Evolutionary conservation across 805 yeast species (phyloP).

Genomic region (Candida cerambycidarum): DNA sequence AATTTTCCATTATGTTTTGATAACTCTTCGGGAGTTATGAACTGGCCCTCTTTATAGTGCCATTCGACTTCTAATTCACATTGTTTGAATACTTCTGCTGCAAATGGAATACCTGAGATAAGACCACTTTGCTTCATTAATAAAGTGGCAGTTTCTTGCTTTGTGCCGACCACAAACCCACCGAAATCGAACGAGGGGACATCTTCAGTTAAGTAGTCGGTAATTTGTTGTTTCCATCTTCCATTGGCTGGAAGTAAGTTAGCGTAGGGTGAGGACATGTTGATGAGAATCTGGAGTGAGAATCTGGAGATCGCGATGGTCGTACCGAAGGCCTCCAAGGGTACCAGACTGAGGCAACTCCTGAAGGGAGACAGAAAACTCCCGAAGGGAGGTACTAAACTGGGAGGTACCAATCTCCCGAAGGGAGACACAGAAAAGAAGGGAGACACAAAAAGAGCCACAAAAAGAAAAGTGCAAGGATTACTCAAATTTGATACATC

Average conservation of each 20-base stretch:
- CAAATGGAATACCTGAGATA: conserved; percentile 86
- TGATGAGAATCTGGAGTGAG: neutral
- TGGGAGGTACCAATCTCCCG: no score
- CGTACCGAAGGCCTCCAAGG: neutral
- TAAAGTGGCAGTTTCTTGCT: conserved; percentile 66
- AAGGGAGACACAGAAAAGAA: no score
- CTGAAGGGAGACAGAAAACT: no score
- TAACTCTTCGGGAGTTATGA: conserved; percentile 41
- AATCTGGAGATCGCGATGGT: neutral
- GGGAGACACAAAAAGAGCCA: neutral
- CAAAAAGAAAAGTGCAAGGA: neutral
- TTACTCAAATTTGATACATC: neutral
- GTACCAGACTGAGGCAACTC: neutral
- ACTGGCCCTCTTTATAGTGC: conserved; percentile 70
- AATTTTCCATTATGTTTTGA: conserved; percentile 50
- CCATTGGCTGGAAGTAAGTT: conserved; percentile 75
- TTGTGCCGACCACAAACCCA: conserved; percentile 90
- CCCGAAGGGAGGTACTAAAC: no score
- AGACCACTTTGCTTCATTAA: conserved; percentile 81
- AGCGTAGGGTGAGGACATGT: conserved; percentile 13
- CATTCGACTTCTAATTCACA: conserved; percentile 72
- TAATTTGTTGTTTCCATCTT: conserved; percentile 76
- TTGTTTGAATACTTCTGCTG: conserved; percentile 77
- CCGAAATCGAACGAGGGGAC: conserved; percentile 94
- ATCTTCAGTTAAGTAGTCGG: conserved; percentile 79